A percentile compares a stretch with the other conserved stretches of the same genome.
phyloP scores from a whole-genome alignment of 2,329 filamentous ascomycete species.

The Penicillium digitatum region DNA sequence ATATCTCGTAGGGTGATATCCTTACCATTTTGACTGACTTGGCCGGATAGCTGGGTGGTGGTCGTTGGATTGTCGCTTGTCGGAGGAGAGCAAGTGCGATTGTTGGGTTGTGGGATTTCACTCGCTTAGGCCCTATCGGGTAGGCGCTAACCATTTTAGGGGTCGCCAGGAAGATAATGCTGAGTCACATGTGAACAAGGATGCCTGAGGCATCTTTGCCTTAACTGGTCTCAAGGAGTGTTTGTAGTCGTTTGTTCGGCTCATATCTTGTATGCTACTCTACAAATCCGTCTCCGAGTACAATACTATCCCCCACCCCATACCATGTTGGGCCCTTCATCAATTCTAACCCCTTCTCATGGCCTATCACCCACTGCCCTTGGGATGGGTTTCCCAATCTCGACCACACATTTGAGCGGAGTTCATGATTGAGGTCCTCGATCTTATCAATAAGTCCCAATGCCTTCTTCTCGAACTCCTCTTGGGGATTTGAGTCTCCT shows the following conservation, averaged over 20 bases:
- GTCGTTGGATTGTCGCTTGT: constrained; percentile 43
- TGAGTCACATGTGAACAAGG: no score
- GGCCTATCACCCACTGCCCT: constrained; percentile 82
- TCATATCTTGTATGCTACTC: constrained; percentile 1
- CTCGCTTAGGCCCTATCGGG: constrained; percentile 45
- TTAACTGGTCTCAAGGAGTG: neutral
- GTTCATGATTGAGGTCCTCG: constrained; percentile 71
- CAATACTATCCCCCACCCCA: constrained; percentile 70
- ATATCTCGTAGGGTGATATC: constrained; percentile 13
- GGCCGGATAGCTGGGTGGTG: constrained; percentile 43
- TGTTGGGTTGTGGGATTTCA: constrained; percentile 44
- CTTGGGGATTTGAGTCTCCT: constrained; percentile 28
- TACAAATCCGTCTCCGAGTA: constrained; percentile 50
- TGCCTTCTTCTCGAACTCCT: constrained; percentile 49
- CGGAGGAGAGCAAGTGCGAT: constrained; percentile 35
- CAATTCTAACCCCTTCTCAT: constrained; percentile 75
- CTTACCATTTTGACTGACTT: constrained; percentile 50
- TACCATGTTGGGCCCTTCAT: constrained; percentile 80
- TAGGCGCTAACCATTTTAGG: constrained; percentile 30
- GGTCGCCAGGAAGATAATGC: constrained; percentile 15
- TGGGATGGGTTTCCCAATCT: constrained; percentile 37
- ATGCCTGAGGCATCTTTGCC: neutral
- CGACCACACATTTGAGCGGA: constrained; percentile 69
- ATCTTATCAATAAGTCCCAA: constrained; percentile 64
- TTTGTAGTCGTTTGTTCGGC: neutral